phyloP scores from a whole-genome alignment of 352 stramenopile genomes.

The Phytophthora crassamura region DNA sequence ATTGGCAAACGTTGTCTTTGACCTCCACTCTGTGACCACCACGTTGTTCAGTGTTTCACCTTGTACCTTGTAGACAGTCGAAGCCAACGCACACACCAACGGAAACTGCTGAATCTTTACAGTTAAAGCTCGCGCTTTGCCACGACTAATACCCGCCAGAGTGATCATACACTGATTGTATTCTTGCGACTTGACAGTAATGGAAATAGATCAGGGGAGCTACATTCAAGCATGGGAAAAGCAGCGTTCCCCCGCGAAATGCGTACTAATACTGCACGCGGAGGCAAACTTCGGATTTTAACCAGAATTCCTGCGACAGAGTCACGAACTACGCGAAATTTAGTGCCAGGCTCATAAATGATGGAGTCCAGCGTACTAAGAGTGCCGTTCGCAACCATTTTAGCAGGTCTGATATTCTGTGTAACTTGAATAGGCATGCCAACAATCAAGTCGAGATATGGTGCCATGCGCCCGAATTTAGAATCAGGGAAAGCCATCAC shows the following conservation, averaged over 20 bases:
- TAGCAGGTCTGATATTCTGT: conserved; percentile 6
- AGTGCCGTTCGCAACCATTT: conserved; percentile 23
- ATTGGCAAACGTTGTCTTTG: neutral
- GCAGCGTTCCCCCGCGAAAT: neutral
- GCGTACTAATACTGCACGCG: conserved; percentile 1
- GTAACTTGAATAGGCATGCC: conserved; percentile 14
- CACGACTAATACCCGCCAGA: neutral
- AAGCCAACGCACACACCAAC: conserved; percentile 19
- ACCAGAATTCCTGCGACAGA: neutral
- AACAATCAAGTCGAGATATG: conserved; percentile 1
- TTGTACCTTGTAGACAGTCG: conserved; percentile 24
- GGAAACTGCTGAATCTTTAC: conserved; percentile 18
- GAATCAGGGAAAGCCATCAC: conserved; percentile 5
- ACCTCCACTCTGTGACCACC: conserved; percentile 10
- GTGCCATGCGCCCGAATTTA: conserved; percentile 8
- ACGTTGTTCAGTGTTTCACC: conserved; percentile 18
- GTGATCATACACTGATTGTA: conserved; percentile 2
- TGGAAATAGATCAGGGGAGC: conserved; percentile 13
- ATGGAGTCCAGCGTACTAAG: conserved; percentile 6
- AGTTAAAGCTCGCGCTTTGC: neutral
- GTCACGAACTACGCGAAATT: conserved; percentile 12
- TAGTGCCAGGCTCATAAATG: conserved; percentile 2
- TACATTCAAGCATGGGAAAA: neutral
- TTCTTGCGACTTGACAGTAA: conserved; percentile 6
- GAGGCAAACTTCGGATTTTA: neutral